Evolutionary conservation across 257 asterid species (phyloP).

Genomic region (Salvia splendens): DNA sequence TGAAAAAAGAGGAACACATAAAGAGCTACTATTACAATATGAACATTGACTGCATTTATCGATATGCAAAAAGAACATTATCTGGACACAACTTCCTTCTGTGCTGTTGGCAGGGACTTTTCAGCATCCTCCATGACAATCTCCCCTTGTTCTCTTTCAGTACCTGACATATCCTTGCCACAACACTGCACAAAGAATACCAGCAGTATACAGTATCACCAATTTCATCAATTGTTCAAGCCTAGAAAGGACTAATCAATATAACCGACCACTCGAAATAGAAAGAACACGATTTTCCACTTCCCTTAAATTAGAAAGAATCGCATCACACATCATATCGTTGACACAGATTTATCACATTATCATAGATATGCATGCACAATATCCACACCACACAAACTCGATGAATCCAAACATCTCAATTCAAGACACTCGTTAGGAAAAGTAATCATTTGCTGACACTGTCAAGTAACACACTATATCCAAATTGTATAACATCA

Average conservation of each 20-base stretch:
- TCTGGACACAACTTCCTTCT: constrained; percentile 60
- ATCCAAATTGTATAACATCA: neutral
- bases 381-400: neutral
- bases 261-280: neutral
- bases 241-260: constrained; percentile 3
- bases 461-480: neutral
- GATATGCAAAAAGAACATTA: constrained; percentile 3
- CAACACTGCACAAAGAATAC: constrained; percentile 34
- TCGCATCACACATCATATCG: neutral
- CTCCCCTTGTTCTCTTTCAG: constrained; percentile 52
- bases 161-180: constrained; percentile 60
- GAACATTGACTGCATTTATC: constrained; percentile 15
- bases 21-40: neutral
- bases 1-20: constrained; percentile 24
- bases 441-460: neutral
- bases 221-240: constrained; percentile 16
- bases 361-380: neutral
- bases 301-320: neutral
- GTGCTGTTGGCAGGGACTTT: constrained; percentile 49
- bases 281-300: neutral
- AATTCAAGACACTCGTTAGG: neutral
- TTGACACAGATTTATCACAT: constrained; percentile 1
- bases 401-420: constrained; percentile 16
- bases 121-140: constrained; percentile 48
- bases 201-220: constrained; percentile 23